These are phyloP conservation scores for Mycena latifolia DNA, from an alignment of 768 basidiomycete genomes.

Conservation along the genomic window DNA sequence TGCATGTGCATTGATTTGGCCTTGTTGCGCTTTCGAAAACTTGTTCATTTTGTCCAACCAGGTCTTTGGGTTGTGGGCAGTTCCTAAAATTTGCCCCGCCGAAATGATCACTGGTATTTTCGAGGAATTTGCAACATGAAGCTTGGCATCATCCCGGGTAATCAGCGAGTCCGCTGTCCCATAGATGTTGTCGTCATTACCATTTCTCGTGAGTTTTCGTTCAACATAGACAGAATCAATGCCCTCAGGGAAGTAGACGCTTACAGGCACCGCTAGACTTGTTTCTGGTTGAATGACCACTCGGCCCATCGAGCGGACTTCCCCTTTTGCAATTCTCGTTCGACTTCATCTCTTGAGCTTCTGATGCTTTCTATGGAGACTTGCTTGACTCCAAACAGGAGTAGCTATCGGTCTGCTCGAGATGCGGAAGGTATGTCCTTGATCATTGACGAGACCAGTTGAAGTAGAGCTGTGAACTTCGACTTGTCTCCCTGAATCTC, in stretches of 20 bases:
- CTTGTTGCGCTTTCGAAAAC: not conserved
- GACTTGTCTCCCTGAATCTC: constrained; percentile 21
- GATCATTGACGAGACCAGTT: constrained; percentile 6
- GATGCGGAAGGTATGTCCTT: not conserved
- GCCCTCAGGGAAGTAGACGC: not conserved
- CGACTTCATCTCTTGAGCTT: not conserved
- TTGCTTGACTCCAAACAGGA: too few species aligned
- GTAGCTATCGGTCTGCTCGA: too few species aligned
- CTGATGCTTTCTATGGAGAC: constrained; percentile 8
- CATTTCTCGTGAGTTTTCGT: constrained; percentile 11
- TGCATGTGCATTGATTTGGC: not conserved
- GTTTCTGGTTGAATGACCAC: constrained; percentile 38
- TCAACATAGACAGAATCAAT: constrained; percentile 30
- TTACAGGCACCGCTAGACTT: constrained; percentile 26
- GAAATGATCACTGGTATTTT: constrained; percentile 12
- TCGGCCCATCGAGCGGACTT: constrained; percentile 8
- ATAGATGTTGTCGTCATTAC: constrained; percentile 12
- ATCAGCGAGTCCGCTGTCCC: constrained; percentile 34
- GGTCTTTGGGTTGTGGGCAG: constrained; percentile 12
- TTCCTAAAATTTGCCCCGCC: constrained; percentile 28
- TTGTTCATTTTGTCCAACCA: not conserved
- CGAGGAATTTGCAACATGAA: not conserved
- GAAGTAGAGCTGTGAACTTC: too few species aligned
- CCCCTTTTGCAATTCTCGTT: not conserved
- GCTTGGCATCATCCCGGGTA: not conserved